Conservation (phyloP, 2,329 filamentous ascomycete genomes). For the Chaetomiaceae sp. region DNA sequence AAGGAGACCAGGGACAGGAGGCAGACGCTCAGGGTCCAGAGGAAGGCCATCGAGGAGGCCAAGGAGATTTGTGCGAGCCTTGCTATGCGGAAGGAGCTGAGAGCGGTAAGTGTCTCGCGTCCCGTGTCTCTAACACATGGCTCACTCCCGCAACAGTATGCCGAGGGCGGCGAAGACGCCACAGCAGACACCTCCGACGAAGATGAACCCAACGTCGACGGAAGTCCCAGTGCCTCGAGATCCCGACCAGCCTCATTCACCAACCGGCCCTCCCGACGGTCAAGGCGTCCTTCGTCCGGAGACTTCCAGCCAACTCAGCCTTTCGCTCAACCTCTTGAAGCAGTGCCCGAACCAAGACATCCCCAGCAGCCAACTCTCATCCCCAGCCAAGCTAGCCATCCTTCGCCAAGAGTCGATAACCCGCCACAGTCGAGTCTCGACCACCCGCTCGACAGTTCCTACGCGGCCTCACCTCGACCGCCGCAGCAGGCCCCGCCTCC, state of each 20-base stretch:
- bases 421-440: background rate
- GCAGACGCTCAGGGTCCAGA: conserved; percentile 44
- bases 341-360: background rate
- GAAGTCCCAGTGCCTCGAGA: conserved; percentile 9
- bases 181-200: conserved; percentile 29
- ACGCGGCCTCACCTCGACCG: conserved; percentile 16
- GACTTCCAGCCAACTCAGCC: conserved; percentile 2
- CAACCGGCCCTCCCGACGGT: conserved; percentile 1
- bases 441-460: conserved; percentile 4
- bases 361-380: background rate
- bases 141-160: conserved; percentile 24
- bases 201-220: conserved; percentile 20
- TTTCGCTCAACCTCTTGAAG: background rate
- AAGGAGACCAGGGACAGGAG: conserved; percentile 50
- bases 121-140: background rate
- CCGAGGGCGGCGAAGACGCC: conserved; percentile 27
- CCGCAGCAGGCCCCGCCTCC: conserved; percentile 29
- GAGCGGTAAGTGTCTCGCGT: conserved; percentile 25
- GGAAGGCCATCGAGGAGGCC: conserved; percentile 48
- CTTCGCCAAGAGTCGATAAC: background rate
- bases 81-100: conserved; percentile 49
- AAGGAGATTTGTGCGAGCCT: conserved; percentile 46
- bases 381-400: background rate
- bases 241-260: background rate
- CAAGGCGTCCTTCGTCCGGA: conserved; percentile 4